A percentile compares a stretch with the other conserved stretches of the same genome.
Conservation (phyloP, 495 filamentous ascomycete genomes). For the Lepidopterella palustris region DNA sequence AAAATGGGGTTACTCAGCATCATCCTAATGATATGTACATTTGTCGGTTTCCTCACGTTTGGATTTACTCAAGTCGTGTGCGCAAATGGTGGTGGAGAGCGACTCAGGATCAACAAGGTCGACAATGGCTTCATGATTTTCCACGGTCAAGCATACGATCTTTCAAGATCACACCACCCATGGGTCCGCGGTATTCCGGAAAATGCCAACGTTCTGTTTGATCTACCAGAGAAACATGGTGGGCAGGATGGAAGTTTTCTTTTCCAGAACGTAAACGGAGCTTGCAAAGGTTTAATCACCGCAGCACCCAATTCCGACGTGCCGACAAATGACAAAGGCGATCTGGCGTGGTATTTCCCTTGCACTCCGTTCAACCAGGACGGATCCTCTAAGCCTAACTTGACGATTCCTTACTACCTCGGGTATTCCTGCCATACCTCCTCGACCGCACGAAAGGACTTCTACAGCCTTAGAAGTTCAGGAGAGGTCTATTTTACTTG, state of each 20-base stretch:
- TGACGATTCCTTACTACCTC: slow-evolving; percentile 63
- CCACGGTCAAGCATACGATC: slow-evolving; percentile 81
- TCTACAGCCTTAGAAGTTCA: slow-evolving; percentile 57
- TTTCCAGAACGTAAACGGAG: slow-evolving; percentile 98
- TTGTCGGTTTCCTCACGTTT: slow-evolving; percentile 95
- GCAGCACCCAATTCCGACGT: slow-evolving; percentile 63
- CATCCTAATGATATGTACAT: slow-evolving; percentile 76
- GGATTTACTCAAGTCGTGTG: slow-evolving; percentile 91
- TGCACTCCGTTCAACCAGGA: slow-evolving; percentile 90
- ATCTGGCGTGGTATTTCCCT: slow-evolving; percentile 96
- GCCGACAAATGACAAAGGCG: slow-evolving; percentile 62
- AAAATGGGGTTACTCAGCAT: slow-evolving; percentile 97
- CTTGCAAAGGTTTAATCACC: slow-evolving; percentile 88
- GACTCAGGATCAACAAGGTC: slow-evolving; percentile 77
- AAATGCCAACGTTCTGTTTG: slow-evolving; percentile 70
- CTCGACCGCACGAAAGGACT: slow-evolving; percentile 55
- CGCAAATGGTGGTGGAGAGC: slow-evolving; percentile 51
- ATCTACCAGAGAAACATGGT: slow-evolving; percentile 70
- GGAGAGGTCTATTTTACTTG: slow-evolving; percentile 92
- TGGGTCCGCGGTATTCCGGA: slow-evolving; percentile 68
- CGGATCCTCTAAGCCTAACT: slow-evolving; percentile 71
- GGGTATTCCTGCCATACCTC: slow-evolving; percentile 92
- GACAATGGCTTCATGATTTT: slow-evolving; percentile 85
- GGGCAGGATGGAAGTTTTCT: slow-evolving; percentile 92
- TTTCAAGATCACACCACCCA: slow-evolving; percentile 68